Conservation (phyloP, 139 green algal species). For the Chlorella sorokiniana region DNA sequence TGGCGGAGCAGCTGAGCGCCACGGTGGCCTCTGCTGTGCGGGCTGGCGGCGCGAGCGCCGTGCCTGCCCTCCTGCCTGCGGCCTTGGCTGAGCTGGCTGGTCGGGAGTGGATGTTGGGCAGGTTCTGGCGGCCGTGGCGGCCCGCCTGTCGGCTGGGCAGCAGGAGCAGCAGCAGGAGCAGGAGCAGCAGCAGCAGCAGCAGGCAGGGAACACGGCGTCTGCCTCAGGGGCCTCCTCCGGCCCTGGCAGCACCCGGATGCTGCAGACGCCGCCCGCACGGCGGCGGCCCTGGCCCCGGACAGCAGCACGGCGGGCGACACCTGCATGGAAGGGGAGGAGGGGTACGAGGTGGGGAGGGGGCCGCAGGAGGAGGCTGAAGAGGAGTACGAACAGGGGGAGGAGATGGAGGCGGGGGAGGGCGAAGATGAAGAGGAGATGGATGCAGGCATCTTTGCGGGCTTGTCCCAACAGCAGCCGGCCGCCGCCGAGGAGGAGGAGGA, state of each 20-base stretch:
- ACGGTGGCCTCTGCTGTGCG: not conserved
- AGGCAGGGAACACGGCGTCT: not conserved
- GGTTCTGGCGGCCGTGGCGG: not conserved
- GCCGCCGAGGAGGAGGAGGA: not conserved
- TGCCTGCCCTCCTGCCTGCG: not conserved
- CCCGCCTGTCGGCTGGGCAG: not conserved
- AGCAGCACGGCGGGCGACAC: not conserved
- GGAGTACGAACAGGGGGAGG: not conserved
- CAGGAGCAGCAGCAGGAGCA: not conserved
- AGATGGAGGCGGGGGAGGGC: not conserved
- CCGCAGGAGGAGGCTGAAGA: not conserved
- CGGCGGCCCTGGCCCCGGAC: not conserved
- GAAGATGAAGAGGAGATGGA: not conserved
- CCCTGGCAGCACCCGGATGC: not conserved
- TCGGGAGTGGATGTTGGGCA: not conserved
- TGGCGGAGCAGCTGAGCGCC: not conserved
- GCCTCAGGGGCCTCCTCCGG: not conserved
- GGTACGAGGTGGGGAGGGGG: not conserved
- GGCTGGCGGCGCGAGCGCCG: not conserved
- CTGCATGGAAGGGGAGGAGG: not conserved
- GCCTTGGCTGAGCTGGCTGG: not conserved
- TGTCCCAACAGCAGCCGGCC: too few relatives aligned
- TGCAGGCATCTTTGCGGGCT: too few relatives aligned
- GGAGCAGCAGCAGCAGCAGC: not conserved
- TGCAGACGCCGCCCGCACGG: not conserved